Conservation (phyloP, 108 stramenopile genomes). For the Cyclostephanos invisitatus region DNA sequence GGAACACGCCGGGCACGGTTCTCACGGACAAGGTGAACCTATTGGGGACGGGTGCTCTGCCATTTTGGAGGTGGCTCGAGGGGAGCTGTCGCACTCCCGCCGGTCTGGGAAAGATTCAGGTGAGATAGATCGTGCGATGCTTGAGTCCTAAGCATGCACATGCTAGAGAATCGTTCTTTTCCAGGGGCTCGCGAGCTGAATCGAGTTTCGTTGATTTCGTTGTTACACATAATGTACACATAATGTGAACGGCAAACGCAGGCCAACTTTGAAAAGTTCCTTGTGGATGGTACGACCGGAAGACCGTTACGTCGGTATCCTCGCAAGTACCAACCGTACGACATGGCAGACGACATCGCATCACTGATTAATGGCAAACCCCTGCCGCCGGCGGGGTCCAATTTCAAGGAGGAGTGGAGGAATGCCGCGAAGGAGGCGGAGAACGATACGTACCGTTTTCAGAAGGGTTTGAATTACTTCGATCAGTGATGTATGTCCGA, state of each 20-base stretch:
- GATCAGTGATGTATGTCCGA: conserved; percentile 62
- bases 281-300: conserved; percentile 81
- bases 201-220: neutral
- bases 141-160: too few relatives aligned
- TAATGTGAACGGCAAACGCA: neutral
- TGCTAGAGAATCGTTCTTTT: too few relatives aligned
- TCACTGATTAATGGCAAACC: conserved; percentile 57
- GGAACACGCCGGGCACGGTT: conserved; percentile 73
- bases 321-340: conserved; percentile 77
- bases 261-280: conserved; percentile 90
- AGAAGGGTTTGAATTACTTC: conserved; percentile 88
- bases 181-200: neutral
- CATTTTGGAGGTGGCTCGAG: conserved; percentile 89
- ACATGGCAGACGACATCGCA: conserved; percentile 81
- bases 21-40: conserved; percentile 85
- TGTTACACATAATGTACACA: neutral
- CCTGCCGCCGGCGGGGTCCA: conserved; percentile 77
- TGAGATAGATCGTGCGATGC: conserved; percentile 5
- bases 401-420: conserved; percentile 85
- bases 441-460: conserved; percentile 82
- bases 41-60: conserved; percentile 78
- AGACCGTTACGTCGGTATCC: conserved; percentile 83
- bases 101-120: conserved; percentile 80
- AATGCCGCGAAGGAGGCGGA: conserved; percentile 78
- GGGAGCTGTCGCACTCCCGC: conserved; percentile 81